Evolutionary conservation across 208 protist species (phyloP).

Genomic region (Trypanosoma avium): DNA sequence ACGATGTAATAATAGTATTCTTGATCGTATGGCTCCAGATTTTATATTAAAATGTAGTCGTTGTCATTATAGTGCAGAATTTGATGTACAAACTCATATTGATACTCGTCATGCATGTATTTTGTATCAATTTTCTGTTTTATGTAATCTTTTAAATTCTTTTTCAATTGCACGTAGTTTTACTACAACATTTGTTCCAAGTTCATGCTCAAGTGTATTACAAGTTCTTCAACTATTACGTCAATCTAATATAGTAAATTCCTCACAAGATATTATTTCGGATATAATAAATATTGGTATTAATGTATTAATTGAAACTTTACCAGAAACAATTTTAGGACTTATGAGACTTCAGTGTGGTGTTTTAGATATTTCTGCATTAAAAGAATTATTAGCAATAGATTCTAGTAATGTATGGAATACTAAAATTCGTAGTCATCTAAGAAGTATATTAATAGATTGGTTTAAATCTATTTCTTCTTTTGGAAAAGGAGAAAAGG

Average conservation of each 20-base stretch:
- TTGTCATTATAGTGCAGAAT: constrained; percentile 82
- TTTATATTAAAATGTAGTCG: constrained; percentile 45
- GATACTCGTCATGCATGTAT: constrained; percentile 47
- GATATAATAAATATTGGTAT: constrained; percentile 50
- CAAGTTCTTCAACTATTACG: constrained; percentile 39
- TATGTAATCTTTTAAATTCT: constrained; percentile 50
- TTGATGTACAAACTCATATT: constrained; percentile 41
- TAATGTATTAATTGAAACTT: constrained; percentile 35
- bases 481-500: constrained; percentile 1
- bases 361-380: constrained; percentile 26
- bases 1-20: constrained; percentile 45
- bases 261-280: constrained; percentile 38
- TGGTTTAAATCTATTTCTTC: constrained; percentile 6
- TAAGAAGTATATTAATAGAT: constrained; percentile 27
- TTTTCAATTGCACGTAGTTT: constrained; percentile 56
- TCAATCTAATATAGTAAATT: not conserved
- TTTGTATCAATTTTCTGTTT: constrained; percentile 62
- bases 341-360: constrained; percentile 62
- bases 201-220: constrained; percentile 25
- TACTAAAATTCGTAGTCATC: constrained; percentile 40
- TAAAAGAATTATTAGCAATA: constrained; percentile 36
- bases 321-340: constrained; percentile 31
- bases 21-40: constrained; percentile 32
- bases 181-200: constrained; percentile 29
- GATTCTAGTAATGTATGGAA: constrained; percentile 48